Evolutionary conservation across 768 basidiomycete species (phyloP), one percentile per base, ranked within the genome.

Genomic region (Pisolithus orientalis): DNA sequence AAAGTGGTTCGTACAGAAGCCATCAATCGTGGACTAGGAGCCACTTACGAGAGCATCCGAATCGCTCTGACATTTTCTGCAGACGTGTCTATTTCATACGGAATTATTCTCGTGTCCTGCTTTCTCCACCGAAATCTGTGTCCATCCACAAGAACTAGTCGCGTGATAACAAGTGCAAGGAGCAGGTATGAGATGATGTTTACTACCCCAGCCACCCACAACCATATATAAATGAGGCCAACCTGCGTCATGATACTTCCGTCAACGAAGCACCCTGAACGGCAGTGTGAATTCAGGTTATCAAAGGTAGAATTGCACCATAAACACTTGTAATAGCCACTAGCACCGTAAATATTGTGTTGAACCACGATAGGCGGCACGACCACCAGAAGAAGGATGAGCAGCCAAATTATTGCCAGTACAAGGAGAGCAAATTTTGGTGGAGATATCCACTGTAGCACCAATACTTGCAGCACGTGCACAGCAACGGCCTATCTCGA

Each of bases 181-280:
- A 21, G 21, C 21, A 21, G 21, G 21, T 21, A 21, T 21, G 21
- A 21, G 21, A 21, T 21, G 21, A 21, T 21, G 21, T 21, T 21
- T 21, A 21, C 21, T 21, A 21, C 21, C 1, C 70, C 75, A 0
- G 78, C 63, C 6, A 74, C 49, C 79, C 80, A 81, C 39, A 79
- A 62, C 76, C 77, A 80, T n/a, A 76, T 50, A 52, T 79, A 80
- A 52, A 79, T 78, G 4, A 77, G 68, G 7, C 69, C 69, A 10
- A 79, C 73, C 44, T 68, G 68, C 53, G 78, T 72, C 11, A 53
- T 53, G 55, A 65, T 76, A 0, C 63, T 52, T 4, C 58, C 37
- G 4, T 56, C 52, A 39, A 80, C 79, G 78, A 79, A 80, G 56
- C 79, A 80, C 79, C 78, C 78, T 78, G 55, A 4, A 16, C 16